Evolutionary conservation across 2,329 filamentous ascomycete species (phyloP).

Genomic region (Cytospora piceicola): DNA sequence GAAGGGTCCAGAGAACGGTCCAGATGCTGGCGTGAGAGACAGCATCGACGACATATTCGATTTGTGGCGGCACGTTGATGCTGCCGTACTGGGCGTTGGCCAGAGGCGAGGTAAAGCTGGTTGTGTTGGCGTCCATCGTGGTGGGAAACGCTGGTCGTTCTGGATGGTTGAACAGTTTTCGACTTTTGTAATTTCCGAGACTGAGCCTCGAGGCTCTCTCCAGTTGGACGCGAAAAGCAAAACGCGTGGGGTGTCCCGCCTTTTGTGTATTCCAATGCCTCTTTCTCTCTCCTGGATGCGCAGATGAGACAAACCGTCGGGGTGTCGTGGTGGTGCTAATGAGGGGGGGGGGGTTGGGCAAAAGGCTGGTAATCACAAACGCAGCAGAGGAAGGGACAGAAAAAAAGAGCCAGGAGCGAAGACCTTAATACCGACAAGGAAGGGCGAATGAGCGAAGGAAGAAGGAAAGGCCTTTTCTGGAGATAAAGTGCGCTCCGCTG

Average conservation of each 20-base stretch:
- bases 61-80: slow-evolving; percentile 56
- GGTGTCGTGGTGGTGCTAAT: neutral
- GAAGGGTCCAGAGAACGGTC: slow-evolving; percentile 69
- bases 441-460: neutral
- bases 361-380: neutral
- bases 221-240: neutral
- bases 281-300: neutral
- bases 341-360: neutral
- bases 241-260: neutral
- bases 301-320: neutral
- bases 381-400: slow-evolving; percentile 9
- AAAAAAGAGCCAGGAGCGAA: neutral
- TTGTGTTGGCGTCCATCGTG: slow-evolving; percentile 63
- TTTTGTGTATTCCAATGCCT: neutral
- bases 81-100: slow-evolving; percentile 61
- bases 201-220: neutral
- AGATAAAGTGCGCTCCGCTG: slow-evolving; percentile 21
- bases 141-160: no score
- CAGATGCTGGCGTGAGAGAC: slow-evolving; percentile 61
- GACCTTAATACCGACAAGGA: neutral
- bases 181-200: neutral
- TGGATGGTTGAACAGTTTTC: neutral
- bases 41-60: slow-evolving; percentile 59
- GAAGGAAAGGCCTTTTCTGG: slow-evolving; percentile 16
- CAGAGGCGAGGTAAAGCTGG: slow-evolving; percentile 68